A percentile compares a stretch with the other conserved stretches of the same genome.
These are phyloP conservation scores for Selenicereus undatus DNA, from an alignment of 148 eudicot species.

Conservation along the genomic window DNA sequence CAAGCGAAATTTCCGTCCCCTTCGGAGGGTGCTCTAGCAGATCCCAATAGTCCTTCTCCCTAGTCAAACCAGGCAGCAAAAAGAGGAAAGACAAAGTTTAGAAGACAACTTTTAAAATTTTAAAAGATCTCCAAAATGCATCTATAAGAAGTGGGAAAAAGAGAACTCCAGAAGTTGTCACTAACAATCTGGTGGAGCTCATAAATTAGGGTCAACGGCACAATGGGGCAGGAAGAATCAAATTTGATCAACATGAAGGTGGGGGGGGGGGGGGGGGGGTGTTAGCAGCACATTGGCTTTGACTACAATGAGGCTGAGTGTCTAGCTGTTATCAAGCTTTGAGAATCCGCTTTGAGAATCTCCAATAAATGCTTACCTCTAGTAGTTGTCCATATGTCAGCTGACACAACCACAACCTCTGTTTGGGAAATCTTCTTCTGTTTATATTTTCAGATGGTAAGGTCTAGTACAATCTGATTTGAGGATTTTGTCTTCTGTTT, in stretches of 20 bases:
- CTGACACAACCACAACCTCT: too few relatives aligned
- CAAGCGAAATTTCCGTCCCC: conserved; percentile 62
- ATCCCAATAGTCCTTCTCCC: conserved; percentile 82
- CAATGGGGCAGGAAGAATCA: neutral
- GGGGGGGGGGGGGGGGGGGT: neutral
- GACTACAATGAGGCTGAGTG: too few relatives aligned
- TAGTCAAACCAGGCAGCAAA: conserved; percentile 17
- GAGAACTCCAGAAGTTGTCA: too few relatives aligned
- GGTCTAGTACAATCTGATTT: too few relatives aligned
- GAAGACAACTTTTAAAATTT: neutral
- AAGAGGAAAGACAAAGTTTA: neutral
- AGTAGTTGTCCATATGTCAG: too few relatives aligned
- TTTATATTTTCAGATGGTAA: too few relatives aligned
- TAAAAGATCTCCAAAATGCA: neutral
- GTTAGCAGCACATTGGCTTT: too few relatives aligned
- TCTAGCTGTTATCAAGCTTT: too few relatives aligned
- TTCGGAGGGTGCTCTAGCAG: conserved; percentile 72
- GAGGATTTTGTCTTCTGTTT: neutral
- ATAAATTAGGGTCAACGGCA: neutral
- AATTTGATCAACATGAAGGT: neutral
- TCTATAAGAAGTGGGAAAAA: neutral
- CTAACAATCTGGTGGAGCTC: neutral
- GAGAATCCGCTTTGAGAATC: too few relatives aligned
- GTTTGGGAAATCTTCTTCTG: too few relatives aligned
- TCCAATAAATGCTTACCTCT: too few relatives aligned